Conservation (phyloP, 2,329 filamentous ascomycete genomes). For the Cladobotryum protrusum region DNA sequence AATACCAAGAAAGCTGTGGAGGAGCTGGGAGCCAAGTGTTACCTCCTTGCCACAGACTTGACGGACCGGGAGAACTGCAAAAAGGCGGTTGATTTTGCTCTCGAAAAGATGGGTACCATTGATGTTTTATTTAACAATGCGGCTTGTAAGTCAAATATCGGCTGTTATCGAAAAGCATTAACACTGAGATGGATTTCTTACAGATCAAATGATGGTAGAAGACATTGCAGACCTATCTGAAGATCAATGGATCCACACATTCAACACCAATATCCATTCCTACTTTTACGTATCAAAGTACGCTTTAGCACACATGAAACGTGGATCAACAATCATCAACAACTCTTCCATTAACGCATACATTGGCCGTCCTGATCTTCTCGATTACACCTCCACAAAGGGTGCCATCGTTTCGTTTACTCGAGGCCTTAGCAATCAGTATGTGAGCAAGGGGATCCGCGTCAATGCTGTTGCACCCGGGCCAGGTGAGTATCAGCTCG, state of each 20-base stretch:
- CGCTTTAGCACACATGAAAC: slow-evolving; percentile 48
- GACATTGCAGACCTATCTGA: slow-evolving; percentile 42
- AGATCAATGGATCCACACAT: slow-evolving; percentile 50
- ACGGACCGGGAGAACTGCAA: slow-evolving; percentile 45
- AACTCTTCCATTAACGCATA: slow-evolving; percentile 81
- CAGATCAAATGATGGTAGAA: slow-evolving; percentile 33
- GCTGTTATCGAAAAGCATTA: neutral
- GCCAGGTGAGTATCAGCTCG: slow-evolving; percentile 33
- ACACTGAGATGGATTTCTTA: slow-evolving; percentile 25
- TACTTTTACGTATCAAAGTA: slow-evolving; percentile 57
- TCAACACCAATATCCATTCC: slow-evolving; percentile 50
- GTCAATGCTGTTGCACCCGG: slow-evolving; percentile 74
- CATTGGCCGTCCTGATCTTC: slow-evolving; percentile 69
- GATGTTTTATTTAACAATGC: slow-evolving; percentile 55
- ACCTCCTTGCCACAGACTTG: slow-evolving; percentile 43
- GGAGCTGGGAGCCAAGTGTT: slow-evolving; percentile 40
- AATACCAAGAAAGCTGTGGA: slow-evolving; percentile 48
- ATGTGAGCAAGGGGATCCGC: slow-evolving; percentile 63
- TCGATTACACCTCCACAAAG: slow-evolving; percentile 77
- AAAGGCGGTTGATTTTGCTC: slow-evolving; percentile 45
- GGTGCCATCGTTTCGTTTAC: slow-evolving; percentile 77
- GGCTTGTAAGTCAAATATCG: neutral
- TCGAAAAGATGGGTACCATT: slow-evolving; percentile 41
- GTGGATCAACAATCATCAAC: slow-evolving; percentile 76
- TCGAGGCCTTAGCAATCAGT: slow-evolving; percentile 69